Conservation (phyloP, 2,329 filamentous ascomycete species). For the Chrysosphaeria jannelii region DNA sequence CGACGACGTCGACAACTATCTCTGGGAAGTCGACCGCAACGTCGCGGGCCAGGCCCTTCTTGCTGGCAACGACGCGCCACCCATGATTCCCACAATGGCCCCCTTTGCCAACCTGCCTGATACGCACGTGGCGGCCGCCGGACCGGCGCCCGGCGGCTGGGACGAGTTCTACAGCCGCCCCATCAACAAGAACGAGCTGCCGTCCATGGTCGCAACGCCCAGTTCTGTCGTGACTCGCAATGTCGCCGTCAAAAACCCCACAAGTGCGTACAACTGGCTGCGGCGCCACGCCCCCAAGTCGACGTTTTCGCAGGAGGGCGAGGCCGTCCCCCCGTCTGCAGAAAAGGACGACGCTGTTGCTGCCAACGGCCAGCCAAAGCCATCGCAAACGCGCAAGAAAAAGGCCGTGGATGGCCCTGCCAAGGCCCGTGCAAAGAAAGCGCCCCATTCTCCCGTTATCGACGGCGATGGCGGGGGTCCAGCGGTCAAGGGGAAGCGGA, state of each 20-base stretch:
- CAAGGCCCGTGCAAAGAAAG: no score
- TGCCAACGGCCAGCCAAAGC: slow-evolving; percentile 4
- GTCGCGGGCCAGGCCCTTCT: slow-evolving; percentile 14
- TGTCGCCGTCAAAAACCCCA: slow-evolving; percentile 42
- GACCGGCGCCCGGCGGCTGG: slow-evolving; percentile 7
- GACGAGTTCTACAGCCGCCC: slow-evolving; percentile 8
- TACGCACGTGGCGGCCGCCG: slow-evolving; percentile 4
- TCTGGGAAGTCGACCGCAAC: slow-evolving; percentile 28
- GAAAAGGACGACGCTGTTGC: slow-evolving; percentile 2
- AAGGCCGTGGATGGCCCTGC: no score
- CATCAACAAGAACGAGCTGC: slow-evolving; percentile 9
- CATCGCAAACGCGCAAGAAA: not conserved
- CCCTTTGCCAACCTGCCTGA: slow-evolving; percentile 13
- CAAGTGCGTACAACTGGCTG: slow-evolving; percentile 89
- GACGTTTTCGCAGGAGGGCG: slow-evolving; percentile 44
- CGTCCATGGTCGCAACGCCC: slow-evolving; percentile 11
- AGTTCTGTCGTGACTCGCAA: slow-evolving; percentile 12
- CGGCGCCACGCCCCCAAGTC: slow-evolving; percentile 58
- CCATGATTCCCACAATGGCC: slow-evolving; percentile 18
- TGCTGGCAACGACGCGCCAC: slow-evolving; percentile 6
- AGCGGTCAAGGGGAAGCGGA: slow-evolving; percentile 27
- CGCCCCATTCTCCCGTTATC: no score
- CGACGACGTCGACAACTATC: slow-evolving; percentile 44
- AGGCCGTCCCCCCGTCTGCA: slow-evolving; percentile 9
- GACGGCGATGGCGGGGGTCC: no score